These are phyloP conservation scores for Cyanodermella asteris DNA, from an alignment of 2,329 filamentous ascomycete species.

Conservation along the genomic window DNA sequence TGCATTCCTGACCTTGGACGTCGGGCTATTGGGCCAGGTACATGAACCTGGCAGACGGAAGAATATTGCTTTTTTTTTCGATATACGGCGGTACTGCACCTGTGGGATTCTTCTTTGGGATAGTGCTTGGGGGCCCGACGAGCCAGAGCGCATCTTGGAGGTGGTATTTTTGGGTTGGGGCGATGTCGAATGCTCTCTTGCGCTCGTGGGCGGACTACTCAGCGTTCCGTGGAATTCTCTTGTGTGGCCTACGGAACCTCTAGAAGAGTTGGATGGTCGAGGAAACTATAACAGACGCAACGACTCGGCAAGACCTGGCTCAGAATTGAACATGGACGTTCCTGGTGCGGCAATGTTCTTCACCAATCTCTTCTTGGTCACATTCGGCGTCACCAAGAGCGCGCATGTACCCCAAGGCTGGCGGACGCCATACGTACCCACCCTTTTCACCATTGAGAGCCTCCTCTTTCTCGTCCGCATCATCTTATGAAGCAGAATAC, in stretches of 20 bases:
- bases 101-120: slow-evolving; percentile 31
- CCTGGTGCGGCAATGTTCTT: slow-evolving; percentile 38
- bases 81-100: slow-evolving; percentile 32
- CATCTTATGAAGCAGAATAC: too few relatives aligned
- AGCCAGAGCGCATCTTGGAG: slow-evolving; percentile 25
- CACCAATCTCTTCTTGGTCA: slow-evolving; percentile 43
- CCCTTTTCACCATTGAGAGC: slow-evolving; percentile 40
- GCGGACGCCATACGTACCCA: slow-evolving; percentile 50
- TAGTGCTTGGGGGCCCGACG: slow-evolving; percentile 36
- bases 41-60: slow-evolving; percentile 49
- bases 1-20: slow-evolving; percentile 46
- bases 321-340: slow-evolving; percentile 44
- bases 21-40: slow-evolving; percentile 41
- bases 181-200: slow-evolving; percentile 27
- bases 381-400: slow-evolving; percentile 55
- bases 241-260: too few relatives aligned
- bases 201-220: slow-evolving; percentile 21
- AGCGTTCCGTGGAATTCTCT: slow-evolving; percentile 31
- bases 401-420: slow-evolving; percentile 47
- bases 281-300: too few relatives aligned
- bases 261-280: slow-evolving; percentile 13
- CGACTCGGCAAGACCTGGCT: slow-evolving; percentile 1
- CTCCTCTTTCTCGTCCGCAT: slow-evolving; percentile 36
- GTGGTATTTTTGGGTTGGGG: slow-evolving; percentile 51
- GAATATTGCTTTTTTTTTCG: slow-evolving; percentile 42